These are phyloP conservation scores for Stygiomarasmius scandens DNA, from an alignment of 1,284 basidiomycete species.

Conservation along the genomic window DNA sequence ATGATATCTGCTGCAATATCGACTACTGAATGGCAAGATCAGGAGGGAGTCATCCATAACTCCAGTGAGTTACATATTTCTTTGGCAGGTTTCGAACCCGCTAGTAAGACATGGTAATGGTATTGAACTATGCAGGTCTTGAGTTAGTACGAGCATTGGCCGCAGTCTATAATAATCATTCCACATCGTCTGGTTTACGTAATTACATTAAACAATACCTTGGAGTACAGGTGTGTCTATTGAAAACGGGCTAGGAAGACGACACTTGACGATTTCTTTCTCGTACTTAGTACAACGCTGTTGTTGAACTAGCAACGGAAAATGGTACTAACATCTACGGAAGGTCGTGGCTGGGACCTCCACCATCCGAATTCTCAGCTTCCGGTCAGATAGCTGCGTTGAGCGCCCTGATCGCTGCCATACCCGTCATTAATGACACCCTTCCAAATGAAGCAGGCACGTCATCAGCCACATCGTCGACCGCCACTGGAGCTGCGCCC, in stretches of 20 bases:
- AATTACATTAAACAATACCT: constrained; percentile 11
- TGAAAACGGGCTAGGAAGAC: neutral
- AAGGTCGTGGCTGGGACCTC: constrained; percentile 16
- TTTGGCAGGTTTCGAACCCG: neutral
- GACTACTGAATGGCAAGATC: neutral
- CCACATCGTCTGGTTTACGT: constrained; percentile 6
- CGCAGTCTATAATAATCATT: constrained; percentile 7
- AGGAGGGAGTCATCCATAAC: constrained; percentile 10
- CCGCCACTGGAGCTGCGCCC: too few relatives aligned
- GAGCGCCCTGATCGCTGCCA: constrained; percentile 10
- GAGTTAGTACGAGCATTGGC: constrained; percentile 9
- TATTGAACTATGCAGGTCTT: neutral
- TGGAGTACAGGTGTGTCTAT: constrained; percentile 13
- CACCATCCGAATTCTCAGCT: constrained; percentile 2
- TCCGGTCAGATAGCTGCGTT: constrained; percentile 10
- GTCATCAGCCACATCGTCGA: too few relatives aligned
- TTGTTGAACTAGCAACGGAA: constrained; percentile 11
- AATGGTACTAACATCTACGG: constrained; percentile 14
- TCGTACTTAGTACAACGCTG: constrained; percentile 15
- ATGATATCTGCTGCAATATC: too few relatives aligned
- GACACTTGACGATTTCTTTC: neutral
- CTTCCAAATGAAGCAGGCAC: neutral
- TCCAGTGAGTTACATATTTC: neutral
- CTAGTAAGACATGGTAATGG: neutral
- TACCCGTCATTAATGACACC: neutral